Conservation (phyloP, 495 filamentous ascomycete genomes). For the Penicillium canariense region DNA sequence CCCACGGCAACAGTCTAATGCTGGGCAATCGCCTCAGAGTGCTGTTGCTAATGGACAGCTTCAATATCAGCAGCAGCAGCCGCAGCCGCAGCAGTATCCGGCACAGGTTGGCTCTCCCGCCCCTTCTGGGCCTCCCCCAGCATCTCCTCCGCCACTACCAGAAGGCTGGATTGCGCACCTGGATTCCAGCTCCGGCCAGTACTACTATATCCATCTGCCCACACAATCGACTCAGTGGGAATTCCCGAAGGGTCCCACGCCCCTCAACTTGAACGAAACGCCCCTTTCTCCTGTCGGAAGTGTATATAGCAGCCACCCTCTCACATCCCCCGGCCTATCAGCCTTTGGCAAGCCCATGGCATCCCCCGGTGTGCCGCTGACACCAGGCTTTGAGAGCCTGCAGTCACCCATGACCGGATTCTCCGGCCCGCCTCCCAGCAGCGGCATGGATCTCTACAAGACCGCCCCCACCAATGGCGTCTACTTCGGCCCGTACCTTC, state of each 20-base stretch:
- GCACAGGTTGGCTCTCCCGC: conserved; percentile 41
- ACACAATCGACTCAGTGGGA: conserved; percentile 98
- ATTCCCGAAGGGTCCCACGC: conserved; percentile 88
- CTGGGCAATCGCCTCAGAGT: conserved; percentile 38
- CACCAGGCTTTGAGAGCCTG: conserved; percentile 71
- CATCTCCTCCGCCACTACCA: conserved; percentile 85
- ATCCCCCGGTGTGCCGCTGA: conserved; percentile 74
- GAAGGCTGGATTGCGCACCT: conserved; percentile 99
- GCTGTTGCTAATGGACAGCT: conserved; percentile 39
- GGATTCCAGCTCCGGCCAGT: conserved; percentile 91
- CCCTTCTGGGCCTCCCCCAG: conserved; percentile 60
- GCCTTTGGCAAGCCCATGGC: conserved; percentile 70
- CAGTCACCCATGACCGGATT: conserved; percentile 73
- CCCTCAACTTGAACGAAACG: conserved; percentile 70
- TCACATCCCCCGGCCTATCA: conserved; percentile 69
- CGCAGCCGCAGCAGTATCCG: not conserved
- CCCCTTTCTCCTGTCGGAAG: conserved; percentile 79
- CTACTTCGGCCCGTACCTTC: conserved; percentile 93
- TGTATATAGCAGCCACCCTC: conserved; percentile 70
- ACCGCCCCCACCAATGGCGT: conserved; percentile 93
- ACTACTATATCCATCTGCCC: conserved; percentile 97
- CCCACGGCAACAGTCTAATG: conserved; percentile 46
- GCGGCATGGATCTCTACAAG: conserved; percentile 90
- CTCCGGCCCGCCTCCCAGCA: conserved; percentile 77
- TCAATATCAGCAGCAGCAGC: conserved; percentile 28